Evolutionary conservation across 139 green algal genomes (phyloP).

Genomic region (Picochlorum costavermella): DNA sequence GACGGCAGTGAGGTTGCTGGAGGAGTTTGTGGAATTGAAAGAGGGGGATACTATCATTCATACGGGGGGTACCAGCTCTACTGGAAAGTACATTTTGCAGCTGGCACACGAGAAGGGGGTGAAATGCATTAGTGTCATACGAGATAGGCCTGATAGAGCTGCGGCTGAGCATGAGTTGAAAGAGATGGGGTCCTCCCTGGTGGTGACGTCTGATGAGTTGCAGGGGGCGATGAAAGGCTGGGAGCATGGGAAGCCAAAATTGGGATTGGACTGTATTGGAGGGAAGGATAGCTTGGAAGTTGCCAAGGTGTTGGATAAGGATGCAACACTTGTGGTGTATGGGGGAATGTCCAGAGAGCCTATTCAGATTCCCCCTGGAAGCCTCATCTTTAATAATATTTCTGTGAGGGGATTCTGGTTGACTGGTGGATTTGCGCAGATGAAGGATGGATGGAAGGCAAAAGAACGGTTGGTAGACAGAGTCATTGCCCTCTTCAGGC

Average conservation of each 20-base stretch:
- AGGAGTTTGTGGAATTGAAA: slow-evolving; percentile 68
- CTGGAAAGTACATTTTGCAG: slow-evolving; percentile 70
- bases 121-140: slow-evolving; percentile 78
- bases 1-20: slow-evolving; percentile 72
- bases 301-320: slow-evolving; percentile 48
- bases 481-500: slow-evolving; percentile 22
- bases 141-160: slow-evolving; percentile 43
- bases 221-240: slow-evolving; percentile 29
- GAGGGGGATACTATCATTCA: slow-evolving; percentile 75
- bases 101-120: slow-evolving; percentile 60
- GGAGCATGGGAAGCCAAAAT: slow-evolving; percentile 33
- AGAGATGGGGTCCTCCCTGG: slow-evolving; percentile 49
- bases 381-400: slow-evolving; percentile 89
- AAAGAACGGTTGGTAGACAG: slow-evolving; percentile 28
- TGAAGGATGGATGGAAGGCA: slow-evolving; percentile 28
- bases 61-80: slow-evolving; percentile 4
- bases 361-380: slow-evolving; percentile 49
- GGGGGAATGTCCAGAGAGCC: slow-evolving; percentile 78
- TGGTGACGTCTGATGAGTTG: slow-evolving; percentile 51
- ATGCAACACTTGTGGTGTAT: slow-evolving; percentile 76
- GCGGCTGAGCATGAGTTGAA: slow-evolving; percentile 39
- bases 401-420: slow-evolving; percentile 72
- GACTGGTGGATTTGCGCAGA: slow-evolving; percentile 39
- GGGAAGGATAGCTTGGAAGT: slow-evolving; percentile 41
- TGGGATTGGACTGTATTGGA: slow-evolving; percentile 75